These are phyloP conservation scores for Gymnopus androsaceus DNA, from an alignment of 1,284 basidiomycete species.

Conservation along the genomic window DNA sequence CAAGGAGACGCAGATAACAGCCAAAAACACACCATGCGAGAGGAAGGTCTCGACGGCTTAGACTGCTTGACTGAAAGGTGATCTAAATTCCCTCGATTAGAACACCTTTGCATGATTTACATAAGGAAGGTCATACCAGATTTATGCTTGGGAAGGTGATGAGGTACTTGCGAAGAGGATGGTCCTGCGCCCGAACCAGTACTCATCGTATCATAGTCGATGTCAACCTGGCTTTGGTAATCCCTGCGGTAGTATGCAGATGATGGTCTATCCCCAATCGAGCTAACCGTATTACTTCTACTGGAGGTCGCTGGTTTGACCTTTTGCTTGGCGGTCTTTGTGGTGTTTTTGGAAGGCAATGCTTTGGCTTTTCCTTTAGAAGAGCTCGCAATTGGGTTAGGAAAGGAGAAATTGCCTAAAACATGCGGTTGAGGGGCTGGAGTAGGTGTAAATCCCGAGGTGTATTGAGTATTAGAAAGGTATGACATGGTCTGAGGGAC, in stretches of 20 bases:
- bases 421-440: not conserved
- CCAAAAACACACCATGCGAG: too few species aligned
- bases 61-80: slow-evolving; percentile 1
- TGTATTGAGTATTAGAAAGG: not conserved
- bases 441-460: not conserved
- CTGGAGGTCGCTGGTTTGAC: not conserved
- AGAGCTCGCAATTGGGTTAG: too few species aligned
- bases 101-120: not conserved
- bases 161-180: slow-evolving; percentile 1
- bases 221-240: slow-evolving; percentile 29
- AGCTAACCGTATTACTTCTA: not conserved
- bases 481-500: not conserved
- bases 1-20: too few species aligned
- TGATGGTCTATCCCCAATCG: slow-evolving; percentile 8
- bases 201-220: slow-evolving; percentile 14
- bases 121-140: not conserved
- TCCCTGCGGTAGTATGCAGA: slow-evolving; percentile 36
- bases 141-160: not conserved
- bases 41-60: slow-evolving; percentile 15
- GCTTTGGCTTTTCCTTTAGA: not conserved
- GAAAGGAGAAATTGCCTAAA: not conserved
- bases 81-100: not conserved
- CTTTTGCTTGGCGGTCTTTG: slow-evolving; percentile 2
- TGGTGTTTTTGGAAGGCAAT: not conserved
- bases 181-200: not conserved